Percentiles rank a stretch among this genome's conserved stretches.
phyloP scores from a whole-genome alignment of 148 eudicot genomes.

The Amaranthus palmeri region DNA sequence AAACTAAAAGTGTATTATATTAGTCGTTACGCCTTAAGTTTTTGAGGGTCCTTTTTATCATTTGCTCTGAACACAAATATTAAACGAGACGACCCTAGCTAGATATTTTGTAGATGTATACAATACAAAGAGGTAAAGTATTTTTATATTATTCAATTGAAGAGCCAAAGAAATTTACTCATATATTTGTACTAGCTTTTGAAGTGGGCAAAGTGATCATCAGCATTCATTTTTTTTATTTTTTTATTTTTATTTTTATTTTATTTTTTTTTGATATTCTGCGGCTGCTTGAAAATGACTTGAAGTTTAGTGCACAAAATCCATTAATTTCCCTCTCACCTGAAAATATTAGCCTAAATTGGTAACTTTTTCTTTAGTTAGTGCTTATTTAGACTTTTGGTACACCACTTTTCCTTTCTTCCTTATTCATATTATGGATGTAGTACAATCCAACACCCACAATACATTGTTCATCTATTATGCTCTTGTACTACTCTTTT shows the following conservation, averaged over 20 bases:
- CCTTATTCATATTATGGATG: background rate
- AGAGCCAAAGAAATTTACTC: no score
- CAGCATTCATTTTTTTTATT: conserved; percentile 11
- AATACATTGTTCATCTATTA: background rate
- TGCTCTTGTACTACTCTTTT: background rate
- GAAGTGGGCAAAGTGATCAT: conserved; percentile 7
- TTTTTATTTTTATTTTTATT: no score
- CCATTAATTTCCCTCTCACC: background rate
- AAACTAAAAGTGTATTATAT: no score
- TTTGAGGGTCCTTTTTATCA: no score
- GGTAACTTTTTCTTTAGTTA: conserved; percentile 5
- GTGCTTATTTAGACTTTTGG: background rate
- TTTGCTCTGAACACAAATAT: no score
- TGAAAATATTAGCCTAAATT: conserved; percentile 4
- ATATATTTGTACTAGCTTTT: no score
- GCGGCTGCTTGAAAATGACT: conserved; percentile 18
- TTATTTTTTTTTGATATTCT: no score
- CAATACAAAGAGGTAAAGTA: no score
- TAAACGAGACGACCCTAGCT: no score
- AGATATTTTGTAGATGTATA: no score
- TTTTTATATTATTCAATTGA: no score
- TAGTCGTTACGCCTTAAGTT: no score
- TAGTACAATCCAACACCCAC: background rate
- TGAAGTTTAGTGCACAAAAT: background rate
- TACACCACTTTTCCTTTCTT: background rate